Evolutionary conservation across 139 green algal genomes (phyloP), one percentile per base, ranked within the genome.

Genomic region (Raphidocelis subcapitata): DNA sequence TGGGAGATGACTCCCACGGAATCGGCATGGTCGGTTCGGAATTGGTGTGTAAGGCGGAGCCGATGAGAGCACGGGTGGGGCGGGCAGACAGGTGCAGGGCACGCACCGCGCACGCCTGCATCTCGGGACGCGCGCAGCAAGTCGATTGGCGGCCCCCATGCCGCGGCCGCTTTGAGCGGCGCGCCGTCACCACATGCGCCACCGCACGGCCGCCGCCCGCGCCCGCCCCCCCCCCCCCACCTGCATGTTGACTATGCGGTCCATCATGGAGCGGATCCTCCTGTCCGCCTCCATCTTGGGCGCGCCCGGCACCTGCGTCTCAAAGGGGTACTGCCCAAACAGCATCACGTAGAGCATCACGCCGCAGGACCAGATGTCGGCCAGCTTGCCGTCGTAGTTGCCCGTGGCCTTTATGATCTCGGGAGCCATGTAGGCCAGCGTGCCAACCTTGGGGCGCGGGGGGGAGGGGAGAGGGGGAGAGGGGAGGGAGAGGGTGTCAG

Each of bases 311-410:
- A 67, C 51, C 60, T 76, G 69, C 29, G 73, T 72, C 14, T 98
- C 94, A 77, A 99, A 99, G 16, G 96, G 96, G 73, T 99, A 99
- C 28, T 86, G 81, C 21, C 92, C 92, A 49, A 93, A 91, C 47
- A 93, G 79, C 96, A 99, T 99, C 14, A 99, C 92, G 72, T 98
- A 99, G 64, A 99, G 88, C 80, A 97, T 97, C 18, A 99, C 96
- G 1, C 96, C 96, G 74, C 91, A 97, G 16, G 68, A 80, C 84
- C 84, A 89, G 61, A 89, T 95, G 88, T 99, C 82, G 1, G 87
- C 82, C 56, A 81, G 71, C 77, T 92, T 89, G 62, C 85, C 87
- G 69, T 88, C 83, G 37, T 92, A 92, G 41, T 81, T 79, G 70
- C 79, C 84, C 0, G 77, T 84, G 31, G 77, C 83, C 21, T 60